phyloP scores from a whole-genome alignment of 495 filamentous ascomycete genomes.

The Annulohypoxylon maeteangense region DNA sequence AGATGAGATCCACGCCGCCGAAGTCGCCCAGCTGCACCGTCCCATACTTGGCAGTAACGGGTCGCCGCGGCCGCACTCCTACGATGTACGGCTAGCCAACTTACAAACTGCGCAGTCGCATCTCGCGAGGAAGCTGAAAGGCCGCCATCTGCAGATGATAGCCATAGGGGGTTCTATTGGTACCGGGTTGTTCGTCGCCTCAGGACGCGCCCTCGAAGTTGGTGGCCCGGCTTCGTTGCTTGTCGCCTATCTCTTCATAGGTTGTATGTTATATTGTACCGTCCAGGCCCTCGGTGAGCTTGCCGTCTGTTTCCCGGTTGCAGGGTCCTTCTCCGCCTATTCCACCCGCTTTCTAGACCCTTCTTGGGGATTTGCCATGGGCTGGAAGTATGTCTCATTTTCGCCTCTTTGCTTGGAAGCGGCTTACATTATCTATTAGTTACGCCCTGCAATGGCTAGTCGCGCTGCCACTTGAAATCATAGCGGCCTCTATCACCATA shows the following conservation, averaged over 20 bases:
- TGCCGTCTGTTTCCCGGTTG: slow-evolving; percentile 89
- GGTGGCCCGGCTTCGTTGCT: slow-evolving; percentile 89
- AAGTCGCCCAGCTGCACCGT: slow-evolving; percentile 39
- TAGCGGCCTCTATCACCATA: slow-evolving; percentile 89
- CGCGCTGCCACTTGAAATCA: slow-evolving; percentile 88
- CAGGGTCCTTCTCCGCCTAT: slow-evolving; percentile 92
- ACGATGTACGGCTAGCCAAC: slow-evolving; percentile 80
- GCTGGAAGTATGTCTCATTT: slow-evolving; percentile 78
- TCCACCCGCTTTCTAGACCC: slow-evolving; percentile 93
- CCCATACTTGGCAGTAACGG: slow-evolving; percentile 38
- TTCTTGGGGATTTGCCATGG: slow-evolving; percentile 98
- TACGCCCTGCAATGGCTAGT: slow-evolving; percentile 96
- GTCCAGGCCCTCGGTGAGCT: slow-evolving; percentile 93
- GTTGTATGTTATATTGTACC: slow-evolving; percentile 90
- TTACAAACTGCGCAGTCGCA: slow-evolving; percentile 79
- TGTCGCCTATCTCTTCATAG: slow-evolving; percentile 83
- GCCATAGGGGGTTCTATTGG: slow-evolving; percentile 96
- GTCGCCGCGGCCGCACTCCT: slow-evolving; percentile 57
- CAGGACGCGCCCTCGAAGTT: slow-evolving; percentile 76
- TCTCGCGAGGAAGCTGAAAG: slow-evolving; percentile 79
- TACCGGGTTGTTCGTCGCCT: slow-evolving; percentile 91
- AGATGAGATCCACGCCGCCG: slow-evolving; percentile 59
- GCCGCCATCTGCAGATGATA: slow-evolving; percentile 95
- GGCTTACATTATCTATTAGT: slow-evolving; percentile 50
- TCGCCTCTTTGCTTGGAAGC: slow-evolving; percentile 3